Conservation (phyloP, 257 asterid genomes). For the Osmanthus fragrans region DNA sequence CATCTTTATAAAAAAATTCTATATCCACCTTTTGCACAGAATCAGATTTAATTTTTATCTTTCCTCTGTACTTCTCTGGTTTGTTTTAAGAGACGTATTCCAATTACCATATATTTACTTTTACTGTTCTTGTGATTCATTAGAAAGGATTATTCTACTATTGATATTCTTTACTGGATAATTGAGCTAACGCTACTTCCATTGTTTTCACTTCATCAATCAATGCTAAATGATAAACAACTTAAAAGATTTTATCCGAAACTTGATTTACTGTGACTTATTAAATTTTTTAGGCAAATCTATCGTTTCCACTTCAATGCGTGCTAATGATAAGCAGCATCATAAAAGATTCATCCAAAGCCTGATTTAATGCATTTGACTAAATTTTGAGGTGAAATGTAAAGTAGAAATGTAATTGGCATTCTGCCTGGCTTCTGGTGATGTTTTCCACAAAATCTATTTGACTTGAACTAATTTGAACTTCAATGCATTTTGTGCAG, state of each 20-base stretch:
- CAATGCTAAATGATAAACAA: background rate
- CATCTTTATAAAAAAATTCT: background rate
- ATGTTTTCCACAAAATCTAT: background rate
- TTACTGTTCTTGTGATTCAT: background rate
- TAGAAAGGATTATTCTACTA: background rate
- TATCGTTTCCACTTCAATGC: background rate
- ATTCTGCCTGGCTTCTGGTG: background rate
- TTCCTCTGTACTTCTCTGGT: background rate
- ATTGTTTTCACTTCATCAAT: background rate
- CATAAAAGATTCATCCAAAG: background rate
- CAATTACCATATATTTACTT: background rate
- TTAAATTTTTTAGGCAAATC: background rate
- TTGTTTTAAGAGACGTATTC: background rate
- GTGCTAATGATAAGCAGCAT: background rate
- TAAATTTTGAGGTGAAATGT: background rate
- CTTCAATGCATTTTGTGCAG: constrained; percentile 36
- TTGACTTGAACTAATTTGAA: background rate
- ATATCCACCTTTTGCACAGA: background rate
- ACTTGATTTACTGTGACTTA: background rate
- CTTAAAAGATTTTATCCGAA: background rate
- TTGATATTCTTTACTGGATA: background rate
- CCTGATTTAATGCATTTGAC: background rate
- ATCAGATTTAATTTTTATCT: background rate
- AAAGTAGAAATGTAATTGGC: background rate
- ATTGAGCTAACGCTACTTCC: background rate